Evolutionary conservation across 106 monocot genomes (phyloP).

Genomic region (Dioscorea dumetorum): DNA sequence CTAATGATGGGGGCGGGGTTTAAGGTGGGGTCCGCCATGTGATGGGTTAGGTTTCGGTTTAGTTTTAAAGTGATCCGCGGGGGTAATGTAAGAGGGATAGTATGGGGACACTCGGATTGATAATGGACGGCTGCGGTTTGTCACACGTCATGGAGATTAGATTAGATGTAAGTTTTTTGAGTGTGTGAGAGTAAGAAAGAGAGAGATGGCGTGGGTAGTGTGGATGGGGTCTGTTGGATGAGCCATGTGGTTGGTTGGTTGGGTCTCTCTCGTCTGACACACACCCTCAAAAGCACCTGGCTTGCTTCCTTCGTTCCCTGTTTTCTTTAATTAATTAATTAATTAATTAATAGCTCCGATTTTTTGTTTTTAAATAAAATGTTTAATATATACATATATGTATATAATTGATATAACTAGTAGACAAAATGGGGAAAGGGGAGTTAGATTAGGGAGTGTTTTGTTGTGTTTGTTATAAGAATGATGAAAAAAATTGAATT

Average conservation of each 20-base stretch:
- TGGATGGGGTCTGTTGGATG: neutral
- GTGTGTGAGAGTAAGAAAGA: too few species aligned
- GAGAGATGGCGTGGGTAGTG: neutral
- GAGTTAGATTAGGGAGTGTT: too few species aligned
- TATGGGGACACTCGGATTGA: neutral
- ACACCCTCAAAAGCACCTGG: neutral
- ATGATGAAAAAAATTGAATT: too few species aligned
- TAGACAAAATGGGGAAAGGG: too few species aligned
- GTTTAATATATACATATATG: too few species aligned
- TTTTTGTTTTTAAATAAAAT: neutral
- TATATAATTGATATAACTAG: neutral
- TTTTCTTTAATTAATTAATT: neutral
- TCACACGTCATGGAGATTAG: neutral
- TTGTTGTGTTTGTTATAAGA: too few species aligned
- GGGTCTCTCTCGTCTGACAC: neutral
- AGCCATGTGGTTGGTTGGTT: neutral
- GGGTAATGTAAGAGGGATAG: neutral
- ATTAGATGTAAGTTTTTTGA: too few species aligned
- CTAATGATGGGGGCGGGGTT: neutral
- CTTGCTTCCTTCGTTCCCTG: too few species aligned
- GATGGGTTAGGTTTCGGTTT: neutral
- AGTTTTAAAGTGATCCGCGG: neutral
- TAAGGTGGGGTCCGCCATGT: constrained; percentile 1
- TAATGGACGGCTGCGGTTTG: neutral
- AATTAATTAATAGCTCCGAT: neutral